Conservation (phyloP, 176 grass and related monocot genomes). For the Hsuehochloa calcarea region DNA sequence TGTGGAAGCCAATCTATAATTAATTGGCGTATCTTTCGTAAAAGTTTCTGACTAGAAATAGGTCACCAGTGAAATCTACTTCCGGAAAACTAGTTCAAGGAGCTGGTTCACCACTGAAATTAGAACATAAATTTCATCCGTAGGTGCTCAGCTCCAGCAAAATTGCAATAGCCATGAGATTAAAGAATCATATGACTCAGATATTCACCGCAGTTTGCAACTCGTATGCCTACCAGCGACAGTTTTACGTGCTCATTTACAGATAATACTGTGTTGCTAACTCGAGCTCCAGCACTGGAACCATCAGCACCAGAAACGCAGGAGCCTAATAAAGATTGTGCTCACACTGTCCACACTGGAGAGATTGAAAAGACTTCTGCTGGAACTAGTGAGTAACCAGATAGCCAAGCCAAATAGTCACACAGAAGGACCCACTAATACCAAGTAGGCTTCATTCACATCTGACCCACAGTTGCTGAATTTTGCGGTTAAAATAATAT, state of each 20-base stretch:
- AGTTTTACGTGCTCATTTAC: not conserved
- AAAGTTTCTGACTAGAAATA: not conserved
- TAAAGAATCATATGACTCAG: not conserved
- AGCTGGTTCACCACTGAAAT: slow-evolving; percentile 7
- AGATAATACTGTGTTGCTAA: not conserved
- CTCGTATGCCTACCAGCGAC: not conserved
- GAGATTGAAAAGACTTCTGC: slow-evolving; percentile 32
- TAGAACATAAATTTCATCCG: not conserved
- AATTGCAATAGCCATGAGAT: not conserved
- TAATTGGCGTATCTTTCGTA: not conserved
- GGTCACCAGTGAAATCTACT: slow-evolving; percentile 12
- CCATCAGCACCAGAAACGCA: slow-evolving; percentile 14
- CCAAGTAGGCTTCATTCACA: slow-evolving; percentile 19
- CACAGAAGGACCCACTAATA: slow-evolving; percentile 27
- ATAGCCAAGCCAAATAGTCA: not conserved
- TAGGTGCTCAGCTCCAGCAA: not conserved
- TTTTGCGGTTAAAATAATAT: not conserved
- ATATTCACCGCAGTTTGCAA: not conserved
- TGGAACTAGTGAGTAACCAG: slow-evolving; percentile 27
- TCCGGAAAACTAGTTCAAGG: not conserved
- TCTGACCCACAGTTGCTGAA: not conserved
- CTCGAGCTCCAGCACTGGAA: not conserved
- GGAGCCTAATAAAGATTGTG: slow-evolving; percentile 18
- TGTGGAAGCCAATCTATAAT: not conserved
- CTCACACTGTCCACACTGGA: slow-evolving; percentile 23